phyloP scores from a whole-genome alignment of 208 protist genomes.

The Wallacemonas sp. region DNA sequence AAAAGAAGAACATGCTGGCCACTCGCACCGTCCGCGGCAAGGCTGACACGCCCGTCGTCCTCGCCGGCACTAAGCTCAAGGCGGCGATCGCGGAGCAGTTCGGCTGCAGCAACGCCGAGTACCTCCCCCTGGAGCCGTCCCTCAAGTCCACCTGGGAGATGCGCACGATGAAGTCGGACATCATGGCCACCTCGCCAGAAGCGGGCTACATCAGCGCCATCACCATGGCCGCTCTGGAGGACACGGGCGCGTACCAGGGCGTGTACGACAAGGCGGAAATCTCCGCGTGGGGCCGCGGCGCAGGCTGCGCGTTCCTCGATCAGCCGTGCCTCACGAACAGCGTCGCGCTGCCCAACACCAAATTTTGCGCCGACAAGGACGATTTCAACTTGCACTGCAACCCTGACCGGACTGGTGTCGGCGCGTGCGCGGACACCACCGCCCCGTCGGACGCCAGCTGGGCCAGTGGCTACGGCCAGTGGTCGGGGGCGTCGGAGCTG shows the following conservation, averaged over 20 bases:
- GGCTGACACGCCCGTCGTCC: background rate
- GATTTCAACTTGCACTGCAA: no score
- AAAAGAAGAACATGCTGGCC: background rate
- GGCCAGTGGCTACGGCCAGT: no score
- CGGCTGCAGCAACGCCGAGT: background rate
- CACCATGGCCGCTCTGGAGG: slow-evolving; percentile 60
- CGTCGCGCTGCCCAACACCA: slow-evolving; percentile 14
- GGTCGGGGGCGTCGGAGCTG: no score
- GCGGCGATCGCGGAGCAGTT: background rate
- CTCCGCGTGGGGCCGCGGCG: slow-evolving; percentile 53
- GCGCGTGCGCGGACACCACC: no score
- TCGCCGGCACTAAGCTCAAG: background rate
- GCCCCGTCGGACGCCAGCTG: no score
- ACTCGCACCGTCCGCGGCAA: background rate
- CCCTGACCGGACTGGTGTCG: no score
- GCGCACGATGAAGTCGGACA: slow-evolving; percentile 42
- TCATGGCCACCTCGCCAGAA: slow-evolving; percentile 40
- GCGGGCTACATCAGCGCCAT: slow-evolving; percentile 32
- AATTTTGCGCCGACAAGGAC: no score
- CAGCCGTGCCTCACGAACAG: slow-evolving; percentile 19
- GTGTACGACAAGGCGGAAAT: slow-evolving; percentile 40
- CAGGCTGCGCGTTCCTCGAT: slow-evolving; percentile 39
- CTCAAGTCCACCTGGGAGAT: slow-evolving; percentile 63
- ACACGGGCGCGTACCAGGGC: slow-evolving; percentile 52
- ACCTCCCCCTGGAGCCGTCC: background rate